These are phyloP conservation scores for Violaceomyces palustris DNA, from an alignment of 1,284 basidiomycete species.

Conservation along the genomic window DNA sequence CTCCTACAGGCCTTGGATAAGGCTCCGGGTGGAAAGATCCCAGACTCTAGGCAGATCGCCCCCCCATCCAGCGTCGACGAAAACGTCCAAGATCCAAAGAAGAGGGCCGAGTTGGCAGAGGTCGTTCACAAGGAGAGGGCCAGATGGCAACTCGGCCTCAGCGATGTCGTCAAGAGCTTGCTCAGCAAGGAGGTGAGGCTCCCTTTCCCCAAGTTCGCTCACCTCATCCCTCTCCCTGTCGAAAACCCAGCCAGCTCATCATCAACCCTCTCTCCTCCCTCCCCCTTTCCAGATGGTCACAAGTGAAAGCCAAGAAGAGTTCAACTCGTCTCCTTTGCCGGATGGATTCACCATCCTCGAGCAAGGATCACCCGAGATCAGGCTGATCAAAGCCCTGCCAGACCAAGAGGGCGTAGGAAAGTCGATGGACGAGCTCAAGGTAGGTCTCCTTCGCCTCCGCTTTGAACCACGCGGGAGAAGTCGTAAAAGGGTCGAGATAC, in stretches of 20 bases:
- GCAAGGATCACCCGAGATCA: conserved; percentile 45
- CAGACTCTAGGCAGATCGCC: conserved; percentile 34
- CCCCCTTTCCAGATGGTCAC: conserved; percentile 21
- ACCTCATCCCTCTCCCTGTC: too few species aligned
- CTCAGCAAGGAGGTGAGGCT: conserved; percentile 36
- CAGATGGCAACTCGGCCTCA: conserved; percentile 47
- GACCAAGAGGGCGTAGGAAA: conserved; percentile 31
- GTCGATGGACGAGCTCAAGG: conserved; percentile 37
- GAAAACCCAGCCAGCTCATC: too few species aligned
- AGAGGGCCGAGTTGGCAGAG: conserved; percentile 34
- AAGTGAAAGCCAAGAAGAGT: conserved; percentile 36
- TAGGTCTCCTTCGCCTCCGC: too few species aligned
- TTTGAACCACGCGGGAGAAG: too few species aligned
- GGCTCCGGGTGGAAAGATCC: conserved; percentile 31
- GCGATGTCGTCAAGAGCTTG: conserved; percentile 44
- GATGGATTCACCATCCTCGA: conserved; percentile 28
- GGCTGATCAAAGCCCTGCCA: conserved; percentile 44
- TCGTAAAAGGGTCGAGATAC: too few species aligned
- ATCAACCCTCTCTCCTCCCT: background rate
- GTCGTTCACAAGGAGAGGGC: conserved; percentile 41
- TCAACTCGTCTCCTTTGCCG: conserved; percentile 23
- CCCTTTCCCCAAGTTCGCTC: background rate
- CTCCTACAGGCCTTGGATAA: conserved; percentile 35
- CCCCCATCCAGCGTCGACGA: conserved; percentile 16
- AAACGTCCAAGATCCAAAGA: conserved; percentile 25